phyloP scores from a whole-genome alignment of 805 yeast species.

The Kodamaea jinghongensis region DNA sequence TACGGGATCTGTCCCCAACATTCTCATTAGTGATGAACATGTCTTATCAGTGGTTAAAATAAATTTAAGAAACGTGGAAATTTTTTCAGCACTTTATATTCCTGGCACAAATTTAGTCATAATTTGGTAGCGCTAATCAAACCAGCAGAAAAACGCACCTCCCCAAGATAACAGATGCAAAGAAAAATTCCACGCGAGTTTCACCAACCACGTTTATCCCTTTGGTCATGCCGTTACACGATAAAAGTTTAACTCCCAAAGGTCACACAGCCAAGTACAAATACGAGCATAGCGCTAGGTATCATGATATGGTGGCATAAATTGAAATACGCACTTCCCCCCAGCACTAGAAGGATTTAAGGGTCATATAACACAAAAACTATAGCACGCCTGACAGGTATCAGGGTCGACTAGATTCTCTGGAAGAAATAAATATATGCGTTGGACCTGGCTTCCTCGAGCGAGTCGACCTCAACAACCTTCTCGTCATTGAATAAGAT shows the following conservation, averaged over 20 bases:
- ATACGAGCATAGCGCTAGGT: no score
- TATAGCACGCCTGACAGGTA: no score
- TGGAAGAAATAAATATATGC: conserved; percentile 50
- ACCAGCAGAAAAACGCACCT: conserved; percentile 3
- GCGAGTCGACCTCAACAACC: conserved; percentile 56
- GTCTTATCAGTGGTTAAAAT: conserved; percentile 11
- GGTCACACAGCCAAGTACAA: no score
- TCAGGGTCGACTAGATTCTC: neutral
- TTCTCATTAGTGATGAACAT: conserved; percentile 87
- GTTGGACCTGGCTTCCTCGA: conserved; percentile 43
- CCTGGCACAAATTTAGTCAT: conserved; percentile 4
- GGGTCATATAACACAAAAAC: no score
- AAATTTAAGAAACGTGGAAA: neutral
- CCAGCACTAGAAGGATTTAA: no score
- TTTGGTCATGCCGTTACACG: no score
- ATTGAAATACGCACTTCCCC: no score
- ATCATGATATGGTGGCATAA: conserved; percentile 2
- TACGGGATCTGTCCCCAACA: conserved; percentile 76
- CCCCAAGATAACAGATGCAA: no score
- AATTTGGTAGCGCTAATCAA: conserved; percentile 7
- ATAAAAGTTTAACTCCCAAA: no score
- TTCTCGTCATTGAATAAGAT: conserved; percentile 86
- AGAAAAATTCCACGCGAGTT: no score
- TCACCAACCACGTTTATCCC: no score
- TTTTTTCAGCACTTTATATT: conserved; percentile 1